Percentiles rank a stretch among this genome's conserved stretches.
Evolutionary conservation across 2,329 filamentous ascomycete genomes (phyloP).

Genomic region (Microthyrium microscopicum): DNA sequence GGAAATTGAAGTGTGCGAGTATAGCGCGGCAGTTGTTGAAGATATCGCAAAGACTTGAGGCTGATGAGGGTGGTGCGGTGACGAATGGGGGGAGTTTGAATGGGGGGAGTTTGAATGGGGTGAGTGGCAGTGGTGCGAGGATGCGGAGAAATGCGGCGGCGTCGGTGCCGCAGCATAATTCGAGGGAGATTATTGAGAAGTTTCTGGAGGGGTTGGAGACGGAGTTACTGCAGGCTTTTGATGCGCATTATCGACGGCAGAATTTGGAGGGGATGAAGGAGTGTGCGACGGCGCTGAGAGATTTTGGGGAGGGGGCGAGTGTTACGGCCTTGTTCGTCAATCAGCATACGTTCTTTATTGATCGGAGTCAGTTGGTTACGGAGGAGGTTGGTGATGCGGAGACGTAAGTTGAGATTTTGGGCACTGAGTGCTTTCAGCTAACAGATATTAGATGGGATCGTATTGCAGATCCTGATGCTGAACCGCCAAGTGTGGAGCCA

Average conservation of each 20-base stretch:
- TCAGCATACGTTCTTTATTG: conserved; percentile 98
- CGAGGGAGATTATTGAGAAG: conserved; percentile 57
- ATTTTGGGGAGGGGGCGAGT: conserved; percentile 90
- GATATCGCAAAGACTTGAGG: conserved; percentile 82
- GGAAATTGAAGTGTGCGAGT: conserved; percentile 84
- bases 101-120: conserved; percentile 32
- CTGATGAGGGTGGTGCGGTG: conserved; percentile 32
- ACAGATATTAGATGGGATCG: conserved; percentile 57
- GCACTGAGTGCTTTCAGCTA: background rate
- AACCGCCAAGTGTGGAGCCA: conserved; percentile 79
- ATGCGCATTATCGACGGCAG: conserved; percentile 86
- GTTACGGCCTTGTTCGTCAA: conserved; percentile 96
- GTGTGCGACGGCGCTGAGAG: conserved; percentile 80
- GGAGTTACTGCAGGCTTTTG: conserved; percentile 87
- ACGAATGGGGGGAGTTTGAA: too few species aligned
- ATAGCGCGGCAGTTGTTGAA: conserved; percentile 87
- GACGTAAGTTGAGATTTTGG: conserved; percentile 16
- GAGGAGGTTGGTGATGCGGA: conserved; percentile 68
- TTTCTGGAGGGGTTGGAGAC: conserved; percentile 94
- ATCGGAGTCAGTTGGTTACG: conserved; percentile 76
- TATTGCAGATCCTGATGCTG: conserved; percentile 83
- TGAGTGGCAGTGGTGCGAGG: conserved; percentile 16
- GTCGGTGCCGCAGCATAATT: background rate
- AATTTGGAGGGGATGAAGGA: conserved; percentile 74
- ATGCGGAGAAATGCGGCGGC: conserved; percentile 11